Evolutionary conservation across 192 early-diverging fungal genomes (phyloP).

Genomic region (Geosiphon pyriformis): DNA sequence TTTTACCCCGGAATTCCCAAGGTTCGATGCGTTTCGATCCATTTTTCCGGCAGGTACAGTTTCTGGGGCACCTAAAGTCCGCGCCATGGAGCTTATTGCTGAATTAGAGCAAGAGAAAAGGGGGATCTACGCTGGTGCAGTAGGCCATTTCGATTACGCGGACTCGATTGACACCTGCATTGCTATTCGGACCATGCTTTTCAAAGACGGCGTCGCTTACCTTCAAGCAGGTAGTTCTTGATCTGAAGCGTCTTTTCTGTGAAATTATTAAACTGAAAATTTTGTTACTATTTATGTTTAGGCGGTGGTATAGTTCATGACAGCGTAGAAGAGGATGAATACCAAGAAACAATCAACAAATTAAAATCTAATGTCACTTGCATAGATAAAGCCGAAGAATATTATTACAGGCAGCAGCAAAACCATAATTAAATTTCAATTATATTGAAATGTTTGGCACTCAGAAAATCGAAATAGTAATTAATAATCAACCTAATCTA

Average conservation of each 20-base stretch:
- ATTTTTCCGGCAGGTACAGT: constrained; percentile 99
- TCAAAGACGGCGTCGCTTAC: constrained; percentile 93
- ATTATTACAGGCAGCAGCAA: constrained; percentile 65
- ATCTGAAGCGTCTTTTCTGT: background rate
- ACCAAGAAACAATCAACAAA: constrained; percentile 95
- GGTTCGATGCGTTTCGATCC: constrained; percentile 91
- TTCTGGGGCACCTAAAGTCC: constrained; percentile 97
- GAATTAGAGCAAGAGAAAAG: constrained; percentile 88
- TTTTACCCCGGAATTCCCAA: no score
- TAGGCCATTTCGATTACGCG: constrained; percentile 94
- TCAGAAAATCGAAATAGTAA: no score
- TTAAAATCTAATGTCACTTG: constrained; percentile 85
- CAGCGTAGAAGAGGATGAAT: constrained; percentile 86
- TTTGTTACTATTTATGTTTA: background rate
- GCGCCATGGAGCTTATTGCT: constrained; percentile 92
- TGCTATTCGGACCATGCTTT: constrained; percentile 97
- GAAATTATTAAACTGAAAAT: no score
- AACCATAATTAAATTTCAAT: no score
- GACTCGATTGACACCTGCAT: constrained; percentile 96
- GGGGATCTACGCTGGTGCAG: constrained; percentile 83
- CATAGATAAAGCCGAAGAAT: constrained; percentile 80
- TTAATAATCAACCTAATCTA: no score
- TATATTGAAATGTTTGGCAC: no score
- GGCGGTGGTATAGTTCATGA: constrained; percentile 97
- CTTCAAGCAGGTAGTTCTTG: constrained; percentile 68